These are phyloP conservation scores for Amanita molliuscula DNA, from an alignment of 768 basidiomycete species.

Conservation along the genomic window DNA sequence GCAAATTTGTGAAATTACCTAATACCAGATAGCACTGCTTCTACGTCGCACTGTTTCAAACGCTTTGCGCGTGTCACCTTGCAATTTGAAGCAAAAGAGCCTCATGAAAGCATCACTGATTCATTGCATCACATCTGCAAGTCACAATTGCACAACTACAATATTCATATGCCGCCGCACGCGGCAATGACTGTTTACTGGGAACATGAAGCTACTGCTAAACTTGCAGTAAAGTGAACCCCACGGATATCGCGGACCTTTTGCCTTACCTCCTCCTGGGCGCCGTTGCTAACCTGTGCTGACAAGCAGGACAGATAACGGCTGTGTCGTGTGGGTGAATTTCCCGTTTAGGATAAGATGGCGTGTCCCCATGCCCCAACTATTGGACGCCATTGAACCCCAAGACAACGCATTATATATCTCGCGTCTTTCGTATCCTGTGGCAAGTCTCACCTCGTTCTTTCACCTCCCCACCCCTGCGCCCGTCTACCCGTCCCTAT, in stretches of 20 bases:
- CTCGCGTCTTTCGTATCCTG: not conserved
- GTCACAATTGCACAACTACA: no score
- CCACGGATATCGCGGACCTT: not conserved
- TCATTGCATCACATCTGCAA: no score
- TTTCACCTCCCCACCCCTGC: slow-evolving; percentile 3
- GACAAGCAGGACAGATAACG: not conserved
- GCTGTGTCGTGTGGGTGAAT: not conserved
- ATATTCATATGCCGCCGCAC: not conserved
- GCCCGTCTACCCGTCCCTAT: slow-evolving; percentile 7
- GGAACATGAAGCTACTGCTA: not conserved
- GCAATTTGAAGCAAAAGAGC: no score
- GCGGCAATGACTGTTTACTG: not conserved
- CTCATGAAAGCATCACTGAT: no score
- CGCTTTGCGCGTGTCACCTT: no score
- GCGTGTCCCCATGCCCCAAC: not conserved
- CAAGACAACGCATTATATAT: not conserved
- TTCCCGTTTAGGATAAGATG: not conserved
- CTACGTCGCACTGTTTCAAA: no score
- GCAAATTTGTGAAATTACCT: no score
- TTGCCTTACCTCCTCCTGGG: not conserved
- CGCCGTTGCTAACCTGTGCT: not conserved
- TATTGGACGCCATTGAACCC: not conserved
- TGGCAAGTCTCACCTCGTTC: not conserved
- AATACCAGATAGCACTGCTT: no score
- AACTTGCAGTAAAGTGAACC: not conserved